Evolutionary conservation across 768 basidiomycete genomes (phyloP).

Genomic region (Ephemerocybe angulata): DNA sequence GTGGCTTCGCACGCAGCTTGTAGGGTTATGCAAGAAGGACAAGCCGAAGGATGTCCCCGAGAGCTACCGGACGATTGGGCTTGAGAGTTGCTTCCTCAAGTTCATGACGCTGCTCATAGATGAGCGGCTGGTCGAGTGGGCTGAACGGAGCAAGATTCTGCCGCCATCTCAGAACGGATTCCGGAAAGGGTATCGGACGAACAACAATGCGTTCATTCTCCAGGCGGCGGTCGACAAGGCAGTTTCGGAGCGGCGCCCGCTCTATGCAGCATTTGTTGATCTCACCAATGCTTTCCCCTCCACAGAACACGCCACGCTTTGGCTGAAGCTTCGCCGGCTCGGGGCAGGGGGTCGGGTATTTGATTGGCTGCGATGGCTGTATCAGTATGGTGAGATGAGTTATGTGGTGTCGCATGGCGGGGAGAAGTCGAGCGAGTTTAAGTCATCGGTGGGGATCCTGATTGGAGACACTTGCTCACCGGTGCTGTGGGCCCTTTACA

Average conservation of each 20-base stretch:
- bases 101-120: conserved; percentile 22
- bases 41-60: conserved; percentile 20
- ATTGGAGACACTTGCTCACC: too few species aligned
- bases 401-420: neutral
- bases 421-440: neutral
- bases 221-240: conserved; percentile 5
- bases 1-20: neutral
- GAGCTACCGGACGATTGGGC: conserved; percentile 16
- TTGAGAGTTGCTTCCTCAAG: conserved; percentile 20
- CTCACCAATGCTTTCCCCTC: neutral
- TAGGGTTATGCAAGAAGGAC: conserved; percentile 11
- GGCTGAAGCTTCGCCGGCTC: neutral
- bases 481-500: neutral
- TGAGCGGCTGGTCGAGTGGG: conserved; percentile 16
- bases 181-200: conserved; percentile 20
- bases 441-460: neutral
- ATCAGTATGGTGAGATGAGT: neutral
- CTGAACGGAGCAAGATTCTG: conserved; percentile 15
- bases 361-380: neutral
- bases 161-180: conserved; percentile 31
- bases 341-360: neutral
- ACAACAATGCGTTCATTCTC: too few species aligned
- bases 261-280: neutral
- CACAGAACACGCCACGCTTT: neutral
- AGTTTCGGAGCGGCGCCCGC: neutral